phyloP scores from a whole-genome alignment of 108 stramenopile genomes.

The Bacterosira constricta region DNA sequence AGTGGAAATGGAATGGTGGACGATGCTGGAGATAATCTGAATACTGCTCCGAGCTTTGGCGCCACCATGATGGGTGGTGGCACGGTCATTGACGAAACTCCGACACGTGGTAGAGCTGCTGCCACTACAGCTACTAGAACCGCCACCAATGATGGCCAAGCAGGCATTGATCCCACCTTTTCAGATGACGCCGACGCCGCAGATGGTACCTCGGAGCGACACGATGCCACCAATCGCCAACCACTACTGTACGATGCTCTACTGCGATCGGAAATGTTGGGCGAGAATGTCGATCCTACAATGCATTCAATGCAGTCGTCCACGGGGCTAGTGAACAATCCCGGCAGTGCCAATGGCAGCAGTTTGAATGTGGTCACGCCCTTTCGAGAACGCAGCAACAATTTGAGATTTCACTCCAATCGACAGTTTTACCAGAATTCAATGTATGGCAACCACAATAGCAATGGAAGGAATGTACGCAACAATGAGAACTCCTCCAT shows the following conservation, averaged over 20 bases:
- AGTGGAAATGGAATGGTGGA: not conserved
- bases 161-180: slow-evolving; percentile 4
- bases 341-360: not conserved
- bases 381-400: slow-evolving; percentile 67
- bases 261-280: slow-evolving; percentile 81
- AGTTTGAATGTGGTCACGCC: slow-evolving; percentile 30
- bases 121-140: not conserved
- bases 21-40: not conserved
- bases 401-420: slow-evolving; percentile 64
- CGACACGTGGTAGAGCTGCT: not conserved
- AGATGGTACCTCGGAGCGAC: slow-evolving; percentile 13
- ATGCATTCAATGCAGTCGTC: slow-evolving; percentile 6
- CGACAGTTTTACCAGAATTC: slow-evolving; percentile 62
- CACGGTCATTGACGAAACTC: not conserved
- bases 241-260: slow-evolving; percentile 69
- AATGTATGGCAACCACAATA: slow-evolving; percentile 37
- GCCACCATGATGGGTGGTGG: slow-evolving; percentile 41
- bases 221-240: slow-evolving; percentile 47
- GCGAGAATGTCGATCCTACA: slow-evolving; percentile 79
- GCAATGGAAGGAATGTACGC: slow-evolving; percentile 2
- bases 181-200: slow-evolving; percentile 20
- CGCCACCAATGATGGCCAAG: not conserved
- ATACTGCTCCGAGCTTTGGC: slow-evolving; percentile 31
- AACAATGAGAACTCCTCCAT: slow-evolving; percentile 47
- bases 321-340: not conserved